Evolutionary conservation across 2,329 filamentous ascomycete species (phyloP).

Genomic region (Fusarium clavum): DNA sequence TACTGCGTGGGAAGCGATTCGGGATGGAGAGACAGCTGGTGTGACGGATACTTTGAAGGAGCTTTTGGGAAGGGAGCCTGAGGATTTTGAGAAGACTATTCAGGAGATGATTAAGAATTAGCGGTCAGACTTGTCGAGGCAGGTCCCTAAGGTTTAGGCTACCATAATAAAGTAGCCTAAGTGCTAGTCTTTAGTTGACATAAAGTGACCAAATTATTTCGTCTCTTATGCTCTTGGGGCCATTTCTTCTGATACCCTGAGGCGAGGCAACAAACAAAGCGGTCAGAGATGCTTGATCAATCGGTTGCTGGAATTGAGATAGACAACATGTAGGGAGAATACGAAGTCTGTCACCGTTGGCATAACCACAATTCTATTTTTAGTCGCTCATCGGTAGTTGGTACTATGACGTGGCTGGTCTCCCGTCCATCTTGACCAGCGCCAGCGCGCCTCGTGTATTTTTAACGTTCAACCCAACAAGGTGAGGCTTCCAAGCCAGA

Average conservation of each 20-base stretch:
- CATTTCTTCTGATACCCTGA: too few relatives aligned
- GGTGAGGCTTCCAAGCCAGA: too few relatives aligned
- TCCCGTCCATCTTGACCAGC: not conserved
- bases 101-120: not conserved
- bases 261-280: too few relatives aligned
- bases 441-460: not conserved
- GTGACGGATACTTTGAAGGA: conserved; percentile 4
- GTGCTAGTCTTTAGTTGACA: not conserved
- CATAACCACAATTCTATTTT: not conserved
- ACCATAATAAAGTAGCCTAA: not conserved
- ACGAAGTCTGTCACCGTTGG: not conserved
- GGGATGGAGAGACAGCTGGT: conserved; percentile 20
- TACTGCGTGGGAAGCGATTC: conserved; percentile 36
- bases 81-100: conserved; percentile 30
- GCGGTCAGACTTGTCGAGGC: not conserved
- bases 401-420: not conserved
- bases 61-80: conserved; percentile 21
- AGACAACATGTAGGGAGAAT: not conserved
- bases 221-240: too few relatives aligned
- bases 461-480: not conserved
- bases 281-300: not conserved
- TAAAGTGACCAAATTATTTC: too few relatives aligned
- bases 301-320: not conserved
- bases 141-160: too few relatives aligned
- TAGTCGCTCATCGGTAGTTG: not conserved